Evolutionary conservation across 805 yeast species (phyloP).

Genomic region (Cyberlindnera mississippiensis): DNA sequence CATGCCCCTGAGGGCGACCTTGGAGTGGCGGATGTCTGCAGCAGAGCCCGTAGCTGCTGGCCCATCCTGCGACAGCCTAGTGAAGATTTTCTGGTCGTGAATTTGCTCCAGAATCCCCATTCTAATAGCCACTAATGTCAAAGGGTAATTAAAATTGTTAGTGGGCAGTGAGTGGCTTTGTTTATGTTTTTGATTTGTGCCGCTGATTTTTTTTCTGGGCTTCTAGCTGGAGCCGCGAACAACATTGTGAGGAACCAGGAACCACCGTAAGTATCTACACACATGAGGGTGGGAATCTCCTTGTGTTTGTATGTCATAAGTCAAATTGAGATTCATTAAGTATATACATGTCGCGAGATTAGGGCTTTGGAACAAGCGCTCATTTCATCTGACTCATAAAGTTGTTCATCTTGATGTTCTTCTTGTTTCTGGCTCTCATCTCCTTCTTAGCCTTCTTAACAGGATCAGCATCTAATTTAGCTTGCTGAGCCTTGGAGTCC

Average conservation of each 20-base stretch:
- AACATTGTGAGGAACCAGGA: too few species aligned
- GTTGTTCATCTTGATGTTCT: constrained; percentile 71
- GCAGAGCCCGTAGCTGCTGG: not conserved
- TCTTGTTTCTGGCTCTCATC: constrained; percentile 64
- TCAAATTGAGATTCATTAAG: too few species aligned
- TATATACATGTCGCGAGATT: not conserved
- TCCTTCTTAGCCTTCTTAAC: constrained; percentile 65
- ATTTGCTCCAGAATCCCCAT: constrained; percentile 13
- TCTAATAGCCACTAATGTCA: not conserved
- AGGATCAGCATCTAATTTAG: constrained; percentile 54
- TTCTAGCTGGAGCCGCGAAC: too few species aligned
- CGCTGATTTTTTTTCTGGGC: too few species aligned
- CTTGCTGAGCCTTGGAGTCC: constrained; percentile 59
- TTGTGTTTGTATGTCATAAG: too few species aligned
- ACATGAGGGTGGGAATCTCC: too few species aligned
- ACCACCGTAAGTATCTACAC: too few species aligned
- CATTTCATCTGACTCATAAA: constrained; percentile 51
- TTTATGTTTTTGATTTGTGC: constrained; percentile 3
- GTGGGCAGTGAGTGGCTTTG: not conserved
- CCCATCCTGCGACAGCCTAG: not conserved
- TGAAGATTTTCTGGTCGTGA: constrained; percentile 9
- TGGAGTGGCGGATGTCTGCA: constrained; percentile 14
- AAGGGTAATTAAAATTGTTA: not conserved
- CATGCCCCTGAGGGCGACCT: constrained; percentile 17
- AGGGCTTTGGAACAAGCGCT: not conserved